Base-by-base conservation (phyloP, 2,329 filamentous ascomycete genomes). In the Cercospora sojina region DNA sequence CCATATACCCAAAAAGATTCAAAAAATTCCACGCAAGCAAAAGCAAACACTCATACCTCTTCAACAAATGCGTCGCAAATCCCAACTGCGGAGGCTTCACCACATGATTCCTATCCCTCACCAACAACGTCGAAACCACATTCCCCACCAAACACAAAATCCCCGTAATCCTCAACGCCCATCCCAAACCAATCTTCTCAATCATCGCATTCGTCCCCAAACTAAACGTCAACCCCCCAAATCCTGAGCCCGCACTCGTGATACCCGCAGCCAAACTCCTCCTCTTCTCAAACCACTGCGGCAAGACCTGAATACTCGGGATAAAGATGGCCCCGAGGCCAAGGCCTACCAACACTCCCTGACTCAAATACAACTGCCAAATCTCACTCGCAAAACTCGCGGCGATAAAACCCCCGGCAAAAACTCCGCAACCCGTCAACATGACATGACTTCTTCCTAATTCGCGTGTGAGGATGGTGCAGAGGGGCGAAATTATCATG, bases 1-100 rank as follows among this genome's bases (percentile, higher is more conserved):
- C 76, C 63, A 84, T 80, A 64, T 84, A 84, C 1, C 83, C 83
- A 1, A 84, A 71, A 73, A 84, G 79, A 62, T 76, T 81, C 23
- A 79, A 73, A 63, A 84, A 83, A 7, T 75, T 79, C 79, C 81
- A 84, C 0, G 67, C 66, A 3, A 81, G 74, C 32, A 82, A 69
- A 3, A 83, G 68, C 3, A 78, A 16, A 0, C 80, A 78, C 2
- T 77, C 74, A 18, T 77, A 74, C 10, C 77, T 74, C n/a, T 69
- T 67, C 1, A 82, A 70, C 6, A 81, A 74, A 65, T 76, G 66
- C 16, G 73, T 60, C 31, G 80, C 72, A 65, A 82, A 79, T 18
- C 74, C 67, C 62, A 77, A 69, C 73, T 78, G 70, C 20, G 76
- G 64, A 25, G 79, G 73, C 64, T 75, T 68, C 64, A 80, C 77